Evolutionary conservation across 331 rosid species (phyloP).

Genomic region (Cydonia oblonga): DNA sequence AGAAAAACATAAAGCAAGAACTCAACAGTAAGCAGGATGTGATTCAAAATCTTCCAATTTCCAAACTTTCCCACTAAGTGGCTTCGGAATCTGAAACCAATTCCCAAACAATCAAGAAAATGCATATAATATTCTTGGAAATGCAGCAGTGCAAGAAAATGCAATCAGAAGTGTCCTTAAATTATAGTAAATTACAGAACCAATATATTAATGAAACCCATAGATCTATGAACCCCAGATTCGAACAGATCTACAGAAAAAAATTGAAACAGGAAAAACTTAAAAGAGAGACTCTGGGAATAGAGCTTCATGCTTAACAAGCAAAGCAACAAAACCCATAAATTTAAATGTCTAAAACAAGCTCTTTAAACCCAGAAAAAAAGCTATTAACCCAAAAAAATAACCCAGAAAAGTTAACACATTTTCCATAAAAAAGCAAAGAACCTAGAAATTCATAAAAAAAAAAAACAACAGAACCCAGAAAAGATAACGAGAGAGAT

Average conservation of each 20-base stretch:
- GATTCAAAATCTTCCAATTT: neutral
- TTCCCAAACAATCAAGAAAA: neutral
- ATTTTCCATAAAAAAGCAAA: neutral
- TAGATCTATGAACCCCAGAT: constrained; percentile 2
- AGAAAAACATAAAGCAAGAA: too few relatives aligned
- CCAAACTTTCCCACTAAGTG: constrained; percentile 78
- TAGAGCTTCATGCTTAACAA: neutral
- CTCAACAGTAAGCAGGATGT: too few relatives aligned
- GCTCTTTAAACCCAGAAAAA: constrained; percentile 2
- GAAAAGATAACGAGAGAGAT: too few relatives aligned
- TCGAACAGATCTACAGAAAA: neutral
- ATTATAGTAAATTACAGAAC: neutral
- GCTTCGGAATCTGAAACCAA: constrained; percentile 62
- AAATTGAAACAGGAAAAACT: neutral
- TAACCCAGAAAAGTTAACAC: neutral
- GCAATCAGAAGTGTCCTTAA: neutral
- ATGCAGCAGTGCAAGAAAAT: neutral
- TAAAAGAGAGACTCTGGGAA: neutral
- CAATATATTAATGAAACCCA: neutral
- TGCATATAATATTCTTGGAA: neutral
- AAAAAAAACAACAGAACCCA: too few relatives aligned
- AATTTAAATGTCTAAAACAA: too few relatives aligned
- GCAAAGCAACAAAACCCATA: too few relatives aligned
- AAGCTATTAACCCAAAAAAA: too few relatives aligned
- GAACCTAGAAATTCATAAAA: neutral